phyloP scores from a whole-genome alignment of 176 grass and related monocot genomes.

The Bromus sterilis region DNA sequence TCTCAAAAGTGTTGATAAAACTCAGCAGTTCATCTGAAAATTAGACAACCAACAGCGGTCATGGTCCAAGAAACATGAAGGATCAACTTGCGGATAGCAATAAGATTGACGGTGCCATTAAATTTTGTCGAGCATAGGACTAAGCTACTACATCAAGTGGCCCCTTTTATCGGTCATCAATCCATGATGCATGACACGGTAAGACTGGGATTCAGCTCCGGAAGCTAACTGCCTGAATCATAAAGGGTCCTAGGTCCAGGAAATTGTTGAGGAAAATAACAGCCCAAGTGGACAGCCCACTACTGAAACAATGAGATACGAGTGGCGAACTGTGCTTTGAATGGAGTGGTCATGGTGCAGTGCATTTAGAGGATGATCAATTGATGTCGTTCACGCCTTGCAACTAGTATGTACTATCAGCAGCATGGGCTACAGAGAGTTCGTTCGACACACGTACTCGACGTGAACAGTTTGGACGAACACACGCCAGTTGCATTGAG shows the following conservation, averaged over 20 bases:
- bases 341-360: background rate
- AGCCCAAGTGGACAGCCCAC: too few species aligned
- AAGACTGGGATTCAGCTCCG: too few species aligned
- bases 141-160: too few species aligned
- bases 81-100: background rate
- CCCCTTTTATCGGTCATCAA: too few species aligned
- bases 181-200: too few species aligned
- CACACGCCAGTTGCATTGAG: background rate
- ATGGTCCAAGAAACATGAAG: background rate
- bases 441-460: background rate
- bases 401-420: background rate
- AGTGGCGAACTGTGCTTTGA: background rate
- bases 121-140: too few species aligned
- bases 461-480: background rate
- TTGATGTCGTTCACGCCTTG: background rate
- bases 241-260: too few species aligned
- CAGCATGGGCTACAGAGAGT: background rate
- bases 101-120: background rate
- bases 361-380: background rate
- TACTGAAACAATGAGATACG: too few species aligned
- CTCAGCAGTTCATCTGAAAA: background rate
- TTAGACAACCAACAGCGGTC: background rate
- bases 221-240: too few species aligned
- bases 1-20: too few species aligned
- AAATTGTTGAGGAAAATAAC: too few species aligned